phyloP scores from a whole-genome alignment of 345 rosid species.

The Salix dunnii region DNA sequence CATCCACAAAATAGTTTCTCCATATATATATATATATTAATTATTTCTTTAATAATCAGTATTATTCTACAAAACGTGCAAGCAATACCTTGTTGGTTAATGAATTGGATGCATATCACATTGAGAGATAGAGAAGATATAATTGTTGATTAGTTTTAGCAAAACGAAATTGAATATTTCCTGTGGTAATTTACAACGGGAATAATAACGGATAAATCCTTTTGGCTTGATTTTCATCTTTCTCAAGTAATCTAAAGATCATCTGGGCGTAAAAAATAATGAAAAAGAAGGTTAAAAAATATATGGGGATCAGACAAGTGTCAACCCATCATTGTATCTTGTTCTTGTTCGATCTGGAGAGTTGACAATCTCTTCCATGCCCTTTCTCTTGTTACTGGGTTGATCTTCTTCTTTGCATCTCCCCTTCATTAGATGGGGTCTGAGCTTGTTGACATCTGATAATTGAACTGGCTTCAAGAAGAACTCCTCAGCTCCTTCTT shows the following conservation, averaged over 20 bases:
- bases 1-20: no score
- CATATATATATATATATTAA: background rate
- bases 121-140: background rate
- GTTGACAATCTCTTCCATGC: constrained; percentile 27
- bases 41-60: background rate
- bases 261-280: background rate
- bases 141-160: background rate
- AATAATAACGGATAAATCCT: background rate
- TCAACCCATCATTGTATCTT: constrained; percentile 22
- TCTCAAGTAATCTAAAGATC: background rate
- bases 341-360: constrained; percentile 35
- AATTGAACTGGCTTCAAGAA: constrained; percentile 78
- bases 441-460: constrained; percentile 75
- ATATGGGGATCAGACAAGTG: constrained; percentile 4
- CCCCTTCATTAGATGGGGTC: constrained; percentile 51
- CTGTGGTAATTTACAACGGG: background rate
- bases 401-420: constrained; percentile 24
- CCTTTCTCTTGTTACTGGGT: constrained; percentile 38
- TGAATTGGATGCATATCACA: no score
- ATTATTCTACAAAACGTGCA: background rate
- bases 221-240: background rate
- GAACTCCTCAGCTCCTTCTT: constrained; percentile 94
- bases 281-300: background rate
- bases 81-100: background rate
- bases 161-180: background rate